These are phyloP conservation scores for Apiospora pterosperma DNA, from an alignment of 2,329 filamentous ascomycete species.

Conservation along the genomic window DNA sequence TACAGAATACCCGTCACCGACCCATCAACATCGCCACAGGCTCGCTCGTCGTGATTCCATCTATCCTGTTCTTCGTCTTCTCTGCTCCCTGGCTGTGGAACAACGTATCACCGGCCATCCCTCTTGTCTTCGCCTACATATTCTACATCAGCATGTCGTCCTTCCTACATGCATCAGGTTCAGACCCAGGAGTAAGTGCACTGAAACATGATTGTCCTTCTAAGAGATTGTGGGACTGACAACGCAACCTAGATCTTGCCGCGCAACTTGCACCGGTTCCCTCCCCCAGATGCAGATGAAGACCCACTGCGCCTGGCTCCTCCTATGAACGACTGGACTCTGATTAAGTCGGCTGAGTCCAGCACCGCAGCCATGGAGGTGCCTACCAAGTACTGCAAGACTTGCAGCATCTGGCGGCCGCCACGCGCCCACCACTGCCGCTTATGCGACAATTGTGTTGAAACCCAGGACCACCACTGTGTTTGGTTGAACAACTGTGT, in stretches of 20 bases:
- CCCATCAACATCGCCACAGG: slow-evolving; percentile 90
- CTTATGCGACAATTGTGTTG: slow-evolving; percentile 93
- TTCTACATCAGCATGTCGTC: slow-evolving; percentile 89
- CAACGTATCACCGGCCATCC: slow-evolving; percentile 82
- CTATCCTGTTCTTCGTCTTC: slow-evolving; percentile 78
- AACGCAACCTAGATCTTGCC: slow-evolving; percentile 72
- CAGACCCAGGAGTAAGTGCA: slow-evolving; percentile 82
- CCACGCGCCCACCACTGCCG: slow-evolving; percentile 95
- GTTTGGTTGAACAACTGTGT: slow-evolving; percentile 99
- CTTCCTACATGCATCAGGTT: slow-evolving; percentile 86
- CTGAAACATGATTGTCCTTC: background rate
- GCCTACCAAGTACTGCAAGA: slow-evolving; percentile 96
- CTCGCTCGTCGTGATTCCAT: slow-evolving; percentile 73
- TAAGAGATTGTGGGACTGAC: background rate
- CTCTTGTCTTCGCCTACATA: slow-evolving; percentile 87
- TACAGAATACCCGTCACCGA: slow-evolving; percentile 82
- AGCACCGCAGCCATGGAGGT: slow-evolving; percentile 91
- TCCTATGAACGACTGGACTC: slow-evolving; percentile 87
- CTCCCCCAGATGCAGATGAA: slow-evolving; percentile 69
- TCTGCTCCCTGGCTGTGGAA: slow-evolving; percentile 85
- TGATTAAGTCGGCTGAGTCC: slow-evolving; percentile 76
- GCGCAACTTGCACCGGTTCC: slow-evolving; percentile 85
- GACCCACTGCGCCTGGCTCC: slow-evolving; percentile 81
- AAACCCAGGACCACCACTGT: slow-evolving; percentile 97
- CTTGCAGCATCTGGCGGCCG: slow-evolving; percentile 95